Base-by-base conservation (phyloP, 768 basidiomycete species). In the Leccinellum albellum region DNA sequence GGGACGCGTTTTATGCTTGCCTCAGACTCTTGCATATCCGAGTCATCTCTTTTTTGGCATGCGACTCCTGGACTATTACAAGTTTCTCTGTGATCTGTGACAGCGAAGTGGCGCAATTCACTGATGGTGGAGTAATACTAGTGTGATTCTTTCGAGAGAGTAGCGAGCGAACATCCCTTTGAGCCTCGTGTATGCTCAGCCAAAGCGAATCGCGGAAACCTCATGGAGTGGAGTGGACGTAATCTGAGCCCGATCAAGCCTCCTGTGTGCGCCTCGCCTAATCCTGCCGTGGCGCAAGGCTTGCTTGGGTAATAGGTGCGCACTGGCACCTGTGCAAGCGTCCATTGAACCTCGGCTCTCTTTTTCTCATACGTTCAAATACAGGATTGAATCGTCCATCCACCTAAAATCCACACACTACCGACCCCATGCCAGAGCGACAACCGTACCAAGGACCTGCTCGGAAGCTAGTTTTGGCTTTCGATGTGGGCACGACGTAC, bases 401-500 rank as follows among this genome's bases (percentile, higher is more conserved):
- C 17, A 17, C 17, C 17, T 15, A 3, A 37, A 37, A 37, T 17
- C 9, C 17, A 37, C 35, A 17, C 33, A 15, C 33, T 35, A 35
- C 33, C 33, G 15, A 29, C 28, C 33, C 4, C 20, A 72, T 74
- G 71, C 63, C 61, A 45, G 64, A 64, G 47, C 61, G 78, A 64
- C 60, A 68, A 31, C 72, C 74, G 2, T 80, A 78, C 68, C 64
- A 61, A 29, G 82, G 81, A 17, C n/a, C 69, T 8, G 56, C 62
- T 29, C 75, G 76, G 37, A 76, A 76, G 55, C 68, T 83, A 6
- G 75, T 82, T 5, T 59, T 83, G 24, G 79, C 79, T 0, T 78
- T 83, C 35, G 82, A 83, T 54, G 65, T 83, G 2, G 82, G 82
- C 8, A 83, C 78, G 1, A 82, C 79, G 3, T 81, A 68, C 48